Conservation (phyloP, 305 asterid species). For the Solanum aculeatissimum region DNA sequence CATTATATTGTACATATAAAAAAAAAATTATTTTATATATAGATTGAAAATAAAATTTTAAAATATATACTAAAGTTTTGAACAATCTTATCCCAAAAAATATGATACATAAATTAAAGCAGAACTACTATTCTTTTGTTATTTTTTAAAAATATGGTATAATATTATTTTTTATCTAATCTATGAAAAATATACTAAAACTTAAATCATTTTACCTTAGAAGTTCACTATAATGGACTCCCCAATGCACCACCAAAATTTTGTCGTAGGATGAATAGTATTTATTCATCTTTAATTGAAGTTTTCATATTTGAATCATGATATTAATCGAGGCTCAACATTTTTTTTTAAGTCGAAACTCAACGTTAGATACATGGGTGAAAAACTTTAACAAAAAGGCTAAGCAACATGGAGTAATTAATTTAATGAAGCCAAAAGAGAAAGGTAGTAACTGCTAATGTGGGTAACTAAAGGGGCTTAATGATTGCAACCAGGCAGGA, state of each 20-base stretch:
- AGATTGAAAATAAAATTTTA: too few species aligned
- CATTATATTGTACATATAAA: too few species aligned
- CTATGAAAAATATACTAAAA: background rate
- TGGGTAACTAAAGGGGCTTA: background rate
- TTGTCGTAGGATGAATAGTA: too few species aligned
- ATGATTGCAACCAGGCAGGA: constrained; percentile 1
- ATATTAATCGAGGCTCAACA: too few species aligned
- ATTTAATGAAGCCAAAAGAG: background rate
- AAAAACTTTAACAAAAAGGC: too few species aligned
- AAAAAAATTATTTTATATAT: too few species aligned
- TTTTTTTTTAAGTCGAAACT: background rate
- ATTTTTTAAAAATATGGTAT: background rate
- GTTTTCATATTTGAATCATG: background rate
- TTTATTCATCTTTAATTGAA: background rate
- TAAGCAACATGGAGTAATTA: background rate
- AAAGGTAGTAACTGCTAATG: background rate
- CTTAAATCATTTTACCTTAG: background rate
- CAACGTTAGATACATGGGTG: too few species aligned
- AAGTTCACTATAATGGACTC: background rate
- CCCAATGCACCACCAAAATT: background rate
- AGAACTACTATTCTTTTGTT: background rate
- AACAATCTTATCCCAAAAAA: too few species aligned
- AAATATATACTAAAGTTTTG: too few species aligned
- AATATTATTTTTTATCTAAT: background rate
- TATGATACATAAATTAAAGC: too few species aligned